phyloP scores from a whole-genome alignment of 768 basidiomycete genomes.

The Zangia roseola region DNA sequence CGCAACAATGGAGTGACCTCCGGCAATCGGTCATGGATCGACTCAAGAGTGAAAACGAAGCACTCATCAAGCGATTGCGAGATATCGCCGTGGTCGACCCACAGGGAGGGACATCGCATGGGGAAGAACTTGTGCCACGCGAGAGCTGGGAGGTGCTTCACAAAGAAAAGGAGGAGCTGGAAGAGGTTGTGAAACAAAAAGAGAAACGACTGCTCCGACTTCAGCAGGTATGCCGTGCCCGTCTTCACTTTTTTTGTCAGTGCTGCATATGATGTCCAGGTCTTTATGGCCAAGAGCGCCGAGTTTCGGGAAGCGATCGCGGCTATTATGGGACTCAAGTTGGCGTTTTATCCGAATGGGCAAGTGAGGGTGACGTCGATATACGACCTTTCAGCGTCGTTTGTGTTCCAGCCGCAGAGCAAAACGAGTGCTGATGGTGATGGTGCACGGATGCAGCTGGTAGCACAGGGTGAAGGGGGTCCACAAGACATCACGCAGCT shows the following conservation, averaged over 20 bases:
- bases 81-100: conserved; percentile 36
- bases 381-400: conserved; percentile 83
- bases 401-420: conserved; percentile 74
- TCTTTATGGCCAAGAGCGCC: conserved; percentile 79
- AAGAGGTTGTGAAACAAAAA: conserved; percentile 66
- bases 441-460: conserved; percentile 64
- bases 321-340: conserved; percentile 85
- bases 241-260: too few relatives aligned
- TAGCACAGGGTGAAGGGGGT: conserved; percentile 71
- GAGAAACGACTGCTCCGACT: conserved; percentile 79
- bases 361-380: conserved; percentile 88
- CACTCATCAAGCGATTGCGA: conserved; percentile 64
- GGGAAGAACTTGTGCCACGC: conserved; percentile 56
- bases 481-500: conserved; percentile 72
- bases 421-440: conserved; percentile 36
- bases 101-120: conserved; percentile 14
- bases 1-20: conserved; percentile 76
- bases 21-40: conserved; percentile 73
- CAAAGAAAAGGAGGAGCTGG: conserved; percentile 67
- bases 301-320: conserved; percentile 93
- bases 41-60: conserved; percentile 80
- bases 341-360: conserved; percentile 89
- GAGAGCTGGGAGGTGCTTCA: conserved; percentile 76
- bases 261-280: conserved; percentile 39
- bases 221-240: conserved; percentile 56